A percentile compares a stretch with the other conserved stretches of the same genome.
phyloP scores from a whole-genome alignment of 345 rosid species.

The Passiflora organensis region DNA sequence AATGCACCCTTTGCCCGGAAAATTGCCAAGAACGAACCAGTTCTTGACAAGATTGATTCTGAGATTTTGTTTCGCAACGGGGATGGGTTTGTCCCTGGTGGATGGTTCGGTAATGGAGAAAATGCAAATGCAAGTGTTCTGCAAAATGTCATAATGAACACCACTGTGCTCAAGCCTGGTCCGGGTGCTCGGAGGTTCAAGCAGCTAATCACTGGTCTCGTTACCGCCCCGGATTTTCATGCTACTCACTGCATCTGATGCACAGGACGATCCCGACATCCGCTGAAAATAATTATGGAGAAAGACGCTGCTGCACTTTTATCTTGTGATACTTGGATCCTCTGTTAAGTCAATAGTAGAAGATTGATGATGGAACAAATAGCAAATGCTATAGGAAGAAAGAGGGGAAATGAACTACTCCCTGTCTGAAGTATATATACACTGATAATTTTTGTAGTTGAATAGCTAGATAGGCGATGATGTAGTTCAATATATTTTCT shows the following conservation, averaged over 20 bases:
- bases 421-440: conserved; percentile 3
- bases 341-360: not conserved
- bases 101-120: conserved; percentile 48
- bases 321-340: no score
- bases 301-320: not conserved
- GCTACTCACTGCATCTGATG: conserved; percentile 51
- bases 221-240: conserved; percentile 50
- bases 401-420: conserved; percentile 11
- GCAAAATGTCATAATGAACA: conserved; percentile 14
- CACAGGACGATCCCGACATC: not conserved
- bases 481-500: conserved; percentile 10
- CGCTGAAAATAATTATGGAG: conserved; percentile 1
- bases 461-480: not conserved
- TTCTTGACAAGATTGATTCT: conserved; percentile 75
- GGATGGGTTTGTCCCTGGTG: conserved; percentile 56
- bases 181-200: conserved; percentile 66
- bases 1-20: conserved; percentile 82
- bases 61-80: conserved; percentile 54
- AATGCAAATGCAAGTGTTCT: conserved; percentile 19
- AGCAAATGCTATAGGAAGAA: conserved; percentile 1
- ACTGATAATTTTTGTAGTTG: conserved; percentile 13
- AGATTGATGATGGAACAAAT: conserved; percentile 2
- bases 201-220: conserved; percentile 41
- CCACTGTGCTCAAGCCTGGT: conserved; percentile 54
- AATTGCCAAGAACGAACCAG: conserved; percentile 54